These are phyloP conservation scores for Termitomyces sp. DNA, from an alignment of 768 basidiomycete species.

Conservation along the genomic window DNA sequence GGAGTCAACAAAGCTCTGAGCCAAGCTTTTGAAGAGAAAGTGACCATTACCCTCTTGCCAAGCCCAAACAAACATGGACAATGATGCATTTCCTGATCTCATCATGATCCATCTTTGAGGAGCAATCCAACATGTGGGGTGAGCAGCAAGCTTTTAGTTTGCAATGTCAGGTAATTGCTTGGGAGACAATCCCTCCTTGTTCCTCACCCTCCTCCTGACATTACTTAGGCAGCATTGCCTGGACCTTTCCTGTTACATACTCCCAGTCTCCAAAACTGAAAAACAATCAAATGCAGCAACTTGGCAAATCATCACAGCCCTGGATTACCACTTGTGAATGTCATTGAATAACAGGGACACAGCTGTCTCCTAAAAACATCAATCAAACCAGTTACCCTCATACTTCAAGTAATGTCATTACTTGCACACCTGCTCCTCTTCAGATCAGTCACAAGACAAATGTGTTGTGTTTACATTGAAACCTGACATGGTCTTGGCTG, in stretches of 20 bases:
- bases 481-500: slow-evolving; percentile 26
- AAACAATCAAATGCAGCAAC: slow-evolving; percentile 16
- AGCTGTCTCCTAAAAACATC: slow-evolving; percentile 7
- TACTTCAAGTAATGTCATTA: neutral
- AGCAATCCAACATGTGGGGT: too few relatives aligned
- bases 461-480: slow-evolving; percentile 34
- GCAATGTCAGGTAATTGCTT: too few relatives aligned
- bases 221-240: slow-evolving; percentile 5
- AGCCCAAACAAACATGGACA: too few relatives aligned
- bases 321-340: slow-evolving; percentile 35
- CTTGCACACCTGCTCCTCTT: slow-evolving; percentile 12
- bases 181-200: too few relatives aligned
- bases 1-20: too few relatives aligned
- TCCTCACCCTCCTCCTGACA: neutral
- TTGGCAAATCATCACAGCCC: slow-evolving; percentile 17
- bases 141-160: too few relatives aligned
- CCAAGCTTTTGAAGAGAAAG: too few relatives aligned
- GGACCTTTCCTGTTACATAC: slow-evolving; percentile 24
- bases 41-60: too few relatives aligned
- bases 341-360: slow-evolving; percentile 19
- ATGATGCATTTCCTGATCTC: too few relatives aligned
- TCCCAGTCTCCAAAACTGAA: slow-evolving; percentile 22
- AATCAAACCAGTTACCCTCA: slow-evolving; percentile 4
- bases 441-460: slow-evolving; percentile 24
- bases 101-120: too few relatives aligned